These are phyloP conservation scores for Geosmithia flava DNA, from an alignment of 2,329 filamentous ascomycete species.

Conservation along the genomic window DNA sequence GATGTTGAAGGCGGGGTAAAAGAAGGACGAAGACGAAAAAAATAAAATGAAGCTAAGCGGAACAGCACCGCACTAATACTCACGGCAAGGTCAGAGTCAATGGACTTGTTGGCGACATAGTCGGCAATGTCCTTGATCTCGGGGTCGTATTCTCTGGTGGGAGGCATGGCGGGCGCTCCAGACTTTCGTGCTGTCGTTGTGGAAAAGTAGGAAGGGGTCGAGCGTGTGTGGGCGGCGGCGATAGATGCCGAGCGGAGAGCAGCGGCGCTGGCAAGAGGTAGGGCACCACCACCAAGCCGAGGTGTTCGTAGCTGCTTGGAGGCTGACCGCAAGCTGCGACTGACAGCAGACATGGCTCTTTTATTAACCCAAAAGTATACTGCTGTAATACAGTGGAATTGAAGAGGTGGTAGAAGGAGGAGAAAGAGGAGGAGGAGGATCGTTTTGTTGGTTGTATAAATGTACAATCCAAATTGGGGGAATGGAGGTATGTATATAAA, in stretches of 20 bases:
- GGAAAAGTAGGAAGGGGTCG: slow-evolving; percentile 30
- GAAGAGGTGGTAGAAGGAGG: slow-evolving; percentile 1
- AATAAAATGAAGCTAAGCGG: not conserved
- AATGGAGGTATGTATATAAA: not conserved
- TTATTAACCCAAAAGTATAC: not conserved
- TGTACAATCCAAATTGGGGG: not conserved
- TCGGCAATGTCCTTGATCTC: slow-evolving; percentile 92
- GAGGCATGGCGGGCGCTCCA: slow-evolving; percentile 32
- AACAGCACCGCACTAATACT: slow-evolving; percentile 20
- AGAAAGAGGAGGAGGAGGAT: slow-evolving; percentile 4
- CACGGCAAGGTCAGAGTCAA: slow-evolving; percentile 88
- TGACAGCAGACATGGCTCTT: slow-evolving; percentile 38
- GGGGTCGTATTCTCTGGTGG: slow-evolving; percentile 62
- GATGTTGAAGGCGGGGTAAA: slow-evolving; percentile 1
- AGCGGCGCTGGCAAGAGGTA: slow-evolving; percentile 19
- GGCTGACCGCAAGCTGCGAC: slow-evolving; percentile 40
- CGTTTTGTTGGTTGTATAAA: not conserved
- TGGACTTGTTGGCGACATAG: slow-evolving; percentile 86
- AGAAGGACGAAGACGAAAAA: not conserved
- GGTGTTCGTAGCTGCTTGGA: slow-evolving; percentile 37
- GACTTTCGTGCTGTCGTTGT: slow-evolving; percentile 34
- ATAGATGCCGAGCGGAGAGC: slow-evolving; percentile 17
- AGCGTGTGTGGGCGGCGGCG: slow-evolving; percentile 17
- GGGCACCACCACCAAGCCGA: slow-evolving; percentile 20
- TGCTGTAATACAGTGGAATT: not conserved